A percentile compares a stretch with the other conserved stretches of the same genome.
Conservation (phyloP, 345 rosid species). For the Eucalyptus curtisii region DNA sequence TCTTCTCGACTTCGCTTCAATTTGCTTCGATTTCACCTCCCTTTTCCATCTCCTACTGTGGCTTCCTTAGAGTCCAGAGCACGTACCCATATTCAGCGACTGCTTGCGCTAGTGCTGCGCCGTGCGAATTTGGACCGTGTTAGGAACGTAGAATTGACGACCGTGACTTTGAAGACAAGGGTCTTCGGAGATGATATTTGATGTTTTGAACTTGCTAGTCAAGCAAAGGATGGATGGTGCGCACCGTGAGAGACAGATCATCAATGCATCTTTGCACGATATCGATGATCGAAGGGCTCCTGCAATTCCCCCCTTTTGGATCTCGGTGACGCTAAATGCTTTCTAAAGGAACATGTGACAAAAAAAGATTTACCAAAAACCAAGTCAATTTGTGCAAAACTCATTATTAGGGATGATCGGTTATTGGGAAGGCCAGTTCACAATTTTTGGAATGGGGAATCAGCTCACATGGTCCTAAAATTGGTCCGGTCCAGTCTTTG, state of each 20-base stretch:
- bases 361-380: neutral
- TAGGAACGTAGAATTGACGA: neutral
- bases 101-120: neutral
- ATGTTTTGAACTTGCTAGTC: neutral
- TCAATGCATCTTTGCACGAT: neutral
- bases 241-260: neutral
- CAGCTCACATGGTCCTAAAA: neutral
- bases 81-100: neutral
- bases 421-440: fast-evolving
- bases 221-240: neutral
- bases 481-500: fast-evolving
- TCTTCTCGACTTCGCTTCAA: neutral
- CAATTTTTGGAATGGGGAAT: neutral
- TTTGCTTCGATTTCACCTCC: neutral
- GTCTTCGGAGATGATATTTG: neutral
- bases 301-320: neutral
- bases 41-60: neutral
- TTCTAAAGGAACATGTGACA: neutral
- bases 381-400: neutral
- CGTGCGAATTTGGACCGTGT: neutral
- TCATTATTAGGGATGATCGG: neutral
- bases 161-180: neutral
- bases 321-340: neutral
- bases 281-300: neutral
- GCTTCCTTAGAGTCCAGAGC: neutral